A percentile compares a stretch with the other conserved stretches of the same genome.
phyloP scores from a whole-genome alignment of 176 grass and related monocot genomes.

The Zizania latifolia region DNA sequence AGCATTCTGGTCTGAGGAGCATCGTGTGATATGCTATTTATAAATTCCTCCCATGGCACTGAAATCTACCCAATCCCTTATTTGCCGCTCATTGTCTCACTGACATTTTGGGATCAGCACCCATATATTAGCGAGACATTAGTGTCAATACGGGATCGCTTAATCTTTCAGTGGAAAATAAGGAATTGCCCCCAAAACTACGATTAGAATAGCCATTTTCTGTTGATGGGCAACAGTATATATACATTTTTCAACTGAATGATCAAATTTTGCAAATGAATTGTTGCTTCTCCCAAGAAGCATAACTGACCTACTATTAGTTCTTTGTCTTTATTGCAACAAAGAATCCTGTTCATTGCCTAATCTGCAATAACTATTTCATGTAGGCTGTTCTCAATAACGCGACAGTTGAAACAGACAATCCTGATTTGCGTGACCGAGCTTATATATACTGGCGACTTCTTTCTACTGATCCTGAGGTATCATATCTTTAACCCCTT shows the following conservation, averaged over 20 bases:
- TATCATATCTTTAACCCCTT: too few species aligned
- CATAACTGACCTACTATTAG: neutral
- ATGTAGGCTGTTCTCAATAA: conserved; percentile 96
- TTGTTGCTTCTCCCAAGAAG: neutral
- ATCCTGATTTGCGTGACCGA: conserved; percentile 93
- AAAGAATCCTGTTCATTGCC: neutral
- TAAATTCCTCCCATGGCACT: too few species aligned
- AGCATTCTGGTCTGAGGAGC: too few species aligned
- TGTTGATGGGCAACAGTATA: neutral
- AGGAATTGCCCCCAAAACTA: too few species aligned
- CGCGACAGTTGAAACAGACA: conserved; percentile 98
- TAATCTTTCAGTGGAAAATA: too few species aligned
- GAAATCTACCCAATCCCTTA: too few species aligned
- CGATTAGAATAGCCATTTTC: neutral
- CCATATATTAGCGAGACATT: too few species aligned
- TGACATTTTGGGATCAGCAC: too few species aligned
- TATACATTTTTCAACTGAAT: neutral
- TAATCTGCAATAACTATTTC: conserved; percentile 23
- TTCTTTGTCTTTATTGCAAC: neutral
- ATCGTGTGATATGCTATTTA: too few species aligned
- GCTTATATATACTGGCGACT: conserved; percentile 99
- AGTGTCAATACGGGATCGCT: too few species aligned
- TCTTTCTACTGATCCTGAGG: conserved; percentile 99
- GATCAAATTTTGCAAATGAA: neutral
- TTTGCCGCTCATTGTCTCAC: too few species aligned